Evolutionary conservation across 306 rosid species (phyloP).

Genomic region (Ammopiptanthus mongolicus): DNA sequence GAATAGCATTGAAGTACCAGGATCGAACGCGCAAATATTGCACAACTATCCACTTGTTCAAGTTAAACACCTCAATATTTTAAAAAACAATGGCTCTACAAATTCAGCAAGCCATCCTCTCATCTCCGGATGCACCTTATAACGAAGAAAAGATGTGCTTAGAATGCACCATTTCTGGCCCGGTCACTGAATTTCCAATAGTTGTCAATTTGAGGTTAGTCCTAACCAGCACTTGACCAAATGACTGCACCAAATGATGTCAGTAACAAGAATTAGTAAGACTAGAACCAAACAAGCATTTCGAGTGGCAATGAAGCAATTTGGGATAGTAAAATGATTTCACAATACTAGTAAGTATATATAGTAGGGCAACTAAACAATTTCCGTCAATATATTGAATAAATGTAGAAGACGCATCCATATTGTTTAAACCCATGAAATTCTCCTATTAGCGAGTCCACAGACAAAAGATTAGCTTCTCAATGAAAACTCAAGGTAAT

Average conservation of each 20-base stretch:
- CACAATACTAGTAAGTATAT: neutral
- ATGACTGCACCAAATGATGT: slow-evolving; percentile 19
- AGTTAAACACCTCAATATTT: slow-evolving; percentile 18
- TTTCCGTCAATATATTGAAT: neutral
- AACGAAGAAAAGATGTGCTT: slow-evolving; percentile 3
- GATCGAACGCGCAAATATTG: slow-evolving; percentile 12
- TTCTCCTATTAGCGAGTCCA: neutral
- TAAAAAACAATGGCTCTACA: slow-evolving; percentile 19
- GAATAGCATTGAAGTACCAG: slow-evolving; percentile 7
- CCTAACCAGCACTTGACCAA: slow-evolving; percentile 33
- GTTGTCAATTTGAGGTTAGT: slow-evolving; percentile 28
- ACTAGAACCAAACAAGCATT: slow-evolving; percentile 2
- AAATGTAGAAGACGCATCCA: neutral
- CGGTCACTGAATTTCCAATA: slow-evolving; percentile 14
- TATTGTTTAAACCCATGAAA: neutral
- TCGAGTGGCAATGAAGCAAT: neutral
- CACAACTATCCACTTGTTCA: slow-evolving; percentile 24
- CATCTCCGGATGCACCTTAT: slow-evolving; percentile 7
- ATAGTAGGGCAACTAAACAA: neutral
- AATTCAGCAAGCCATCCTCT: neutral
- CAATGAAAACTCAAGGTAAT: neutral
- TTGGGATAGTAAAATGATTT: neutral
- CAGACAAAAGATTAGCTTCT: neutral
- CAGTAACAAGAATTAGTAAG: neutral
- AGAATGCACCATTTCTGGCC: slow-evolving; percentile 16